phyloP scores from a whole-genome alignment of 345 rosid genomes.

The Lenwebbia sp. region DNA sequence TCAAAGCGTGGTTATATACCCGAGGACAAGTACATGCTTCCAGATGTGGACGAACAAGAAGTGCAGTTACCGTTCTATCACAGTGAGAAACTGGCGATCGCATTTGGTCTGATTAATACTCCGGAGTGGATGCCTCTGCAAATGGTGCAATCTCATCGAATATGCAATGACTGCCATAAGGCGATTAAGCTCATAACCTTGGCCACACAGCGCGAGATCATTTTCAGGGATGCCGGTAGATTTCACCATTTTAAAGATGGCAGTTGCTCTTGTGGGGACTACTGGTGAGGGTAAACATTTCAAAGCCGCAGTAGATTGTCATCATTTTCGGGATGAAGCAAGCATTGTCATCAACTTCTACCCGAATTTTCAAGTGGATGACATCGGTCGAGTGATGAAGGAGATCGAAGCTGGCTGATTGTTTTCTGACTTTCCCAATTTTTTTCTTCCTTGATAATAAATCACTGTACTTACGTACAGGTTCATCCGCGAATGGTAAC shows the following conservation, averaged over 20 bases:
- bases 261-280: slow-evolving; percentile 77
- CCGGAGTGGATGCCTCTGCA: slow-evolving; percentile 47
- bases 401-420: not conserved
- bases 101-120: slow-evolving; percentile 62
- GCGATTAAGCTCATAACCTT: slow-evolving; percentile 55
- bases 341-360: not conserved
- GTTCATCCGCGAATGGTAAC: not conserved
- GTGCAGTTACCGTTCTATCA: slow-evolving; percentile 32
- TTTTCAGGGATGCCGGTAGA: slow-evolving; percentile 68
- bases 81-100: slow-evolving; percentile 78
- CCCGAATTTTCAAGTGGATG: not conserved
- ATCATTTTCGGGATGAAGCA: not conserved
- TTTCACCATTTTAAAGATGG: slow-evolving; percentile 79
- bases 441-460: not conserved
- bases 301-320: not conserved
- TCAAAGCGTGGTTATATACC: slow-evolving; percentile 38
- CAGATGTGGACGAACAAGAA: slow-evolving; percentile 69
- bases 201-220: slow-evolving; percentile 49
- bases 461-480: not conserved
- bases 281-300: slow-evolving; percentile 45
- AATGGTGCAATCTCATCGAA: slow-evolving; percentile 73
- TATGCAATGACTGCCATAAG: slow-evolving; percentile 65
- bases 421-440: not conserved
- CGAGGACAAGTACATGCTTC: slow-evolving; percentile 36
- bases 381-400: not conserved